A percentile compares a stretch with the other conserved stretches of the same genome.
phyloP scores from a whole-genome alignment of 345 rosid genomes.

The Citrus australasica region DNA sequence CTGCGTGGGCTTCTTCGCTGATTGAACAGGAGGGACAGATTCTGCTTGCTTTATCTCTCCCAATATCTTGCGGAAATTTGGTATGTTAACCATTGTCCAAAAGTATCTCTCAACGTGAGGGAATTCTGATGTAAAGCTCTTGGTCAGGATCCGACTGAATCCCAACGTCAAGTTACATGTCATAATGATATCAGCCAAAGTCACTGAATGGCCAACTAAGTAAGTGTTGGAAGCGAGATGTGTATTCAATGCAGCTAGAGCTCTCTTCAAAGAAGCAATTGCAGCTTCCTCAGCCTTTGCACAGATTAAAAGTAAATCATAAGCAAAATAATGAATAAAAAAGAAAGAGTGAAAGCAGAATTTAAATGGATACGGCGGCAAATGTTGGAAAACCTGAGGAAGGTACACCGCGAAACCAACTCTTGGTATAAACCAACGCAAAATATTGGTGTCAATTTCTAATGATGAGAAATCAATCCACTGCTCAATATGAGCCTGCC shows the following conservation, averaged over 20 bases:
- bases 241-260: conserved; percentile 64
- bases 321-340: neutral
- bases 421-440: conserved; percentile 33
- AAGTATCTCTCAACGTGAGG: conserved; percentile 98
- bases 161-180: conserved; percentile 74
- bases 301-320: neutral
- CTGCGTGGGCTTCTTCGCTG: conserved; percentile 64
- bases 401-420: conserved; percentile 52
- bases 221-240: conserved; percentile 76
- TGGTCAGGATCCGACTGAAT: conserved; percentile 55
- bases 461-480: conserved; percentile 87
- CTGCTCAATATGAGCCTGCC: conserved; percentile 81
- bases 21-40: conserved; percentile 47
- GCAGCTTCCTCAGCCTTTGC: conserved; percentile 48
- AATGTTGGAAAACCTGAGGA: conserved; percentile 44
- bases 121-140: conserved; percentile 82
- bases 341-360: neutral
- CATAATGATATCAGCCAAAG: conserved; percentile 75
- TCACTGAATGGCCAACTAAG: conserved; percentile 85
- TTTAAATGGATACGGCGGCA: neutral
- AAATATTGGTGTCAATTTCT: conserved; percentile 59
- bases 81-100: conserved; percentile 93
- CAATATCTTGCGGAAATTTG: conserved; percentile 71
- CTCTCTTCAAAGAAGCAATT: conserved; percentile 72
- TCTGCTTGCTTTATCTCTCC: conserved; percentile 83